Base-by-base conservation (phyloP, 1,139 yeast species). In the Kodamaea anthophila region DNA sequence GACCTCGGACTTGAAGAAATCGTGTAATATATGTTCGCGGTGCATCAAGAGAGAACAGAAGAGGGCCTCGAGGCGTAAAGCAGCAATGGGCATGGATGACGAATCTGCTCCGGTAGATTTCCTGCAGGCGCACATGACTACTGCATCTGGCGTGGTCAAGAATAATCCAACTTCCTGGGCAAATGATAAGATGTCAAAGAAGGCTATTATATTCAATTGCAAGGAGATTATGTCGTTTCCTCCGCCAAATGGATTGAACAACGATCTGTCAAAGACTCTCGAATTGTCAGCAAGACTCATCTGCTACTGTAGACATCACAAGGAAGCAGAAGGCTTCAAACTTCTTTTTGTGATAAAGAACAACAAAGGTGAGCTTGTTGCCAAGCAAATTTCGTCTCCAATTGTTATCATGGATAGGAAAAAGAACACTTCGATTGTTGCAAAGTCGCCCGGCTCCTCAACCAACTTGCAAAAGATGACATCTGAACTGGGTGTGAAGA, bases 301-400 rank as follows among this genome's bases (percentile, higher is more conserved):
- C 7, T 91, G 98, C 54, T 91, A 91, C 55, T 88, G 96, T 58
- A 77, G 97, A 44, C 98, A 91, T 55, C 97, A 91, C 55, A 76
- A 77, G 42, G 95, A 88, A 39, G 64, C 77, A 16, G 73, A 72
- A 31, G 97, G 97, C 1, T 91, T 87, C 60, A 70, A 70, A 44
- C 62, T 88, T 22, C 61, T 87, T 26, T 77, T 87, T 43, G 77
- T 86, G 4, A 53, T 87, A 26, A 77, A 75, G 38, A 76, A 88
- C 51, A 49, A 62, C 33, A 50, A 60, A 8, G 82, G 78, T 23
- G 61, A 65, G 15, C 66, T 86, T 5, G 70, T 88, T 14, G 96
- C 91, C 9, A 80, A 79, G 46, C 75, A 77, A 22, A 54, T 81
- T 6, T 73, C 94, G 1, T 64, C 78, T 5, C 75, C 87, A 2